Conservation (phyloP, 2,329 filamentous ascomycete genomes). For the Zymoseptoria ardabiliae region DNA sequence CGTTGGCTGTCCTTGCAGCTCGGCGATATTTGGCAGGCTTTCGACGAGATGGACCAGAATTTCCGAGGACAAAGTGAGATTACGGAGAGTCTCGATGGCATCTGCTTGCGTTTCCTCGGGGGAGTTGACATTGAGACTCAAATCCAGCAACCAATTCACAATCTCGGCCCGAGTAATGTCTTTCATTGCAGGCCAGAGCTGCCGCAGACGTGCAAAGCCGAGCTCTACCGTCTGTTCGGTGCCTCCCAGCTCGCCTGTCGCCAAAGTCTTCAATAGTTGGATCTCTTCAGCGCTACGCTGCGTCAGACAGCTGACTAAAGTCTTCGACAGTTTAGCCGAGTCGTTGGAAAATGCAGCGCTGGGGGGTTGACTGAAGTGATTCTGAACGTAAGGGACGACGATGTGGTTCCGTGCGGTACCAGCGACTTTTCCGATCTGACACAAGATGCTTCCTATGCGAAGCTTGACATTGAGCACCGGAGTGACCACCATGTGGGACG, state of each 20-base stretch:
- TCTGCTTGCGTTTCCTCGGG: slow-evolving; percentile 41
- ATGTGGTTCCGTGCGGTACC: slow-evolving; percentile 65
- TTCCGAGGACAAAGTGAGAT: slow-evolving; percentile 64
- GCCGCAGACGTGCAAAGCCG: slow-evolving; percentile 61
- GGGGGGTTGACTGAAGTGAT: slow-evolving; percentile 56
- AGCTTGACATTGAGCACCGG: slow-evolving; percentile 64
- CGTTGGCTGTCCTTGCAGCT: slow-evolving; percentile 62
- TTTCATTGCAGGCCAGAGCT: slow-evolving; percentile 68
- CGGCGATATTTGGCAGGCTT: slow-evolving; percentile 64
- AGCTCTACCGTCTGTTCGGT: slow-evolving; percentile 51
- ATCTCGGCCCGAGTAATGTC: slow-evolving; percentile 52
- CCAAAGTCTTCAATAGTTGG: slow-evolving; percentile 45
- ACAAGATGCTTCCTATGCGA: slow-evolving; percentile 63
- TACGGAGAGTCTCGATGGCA: slow-evolving; percentile 65
- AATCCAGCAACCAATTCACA: slow-evolving; percentile 56
- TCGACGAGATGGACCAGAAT: slow-evolving; percentile 67
- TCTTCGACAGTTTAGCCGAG: slow-evolving; percentile 42
- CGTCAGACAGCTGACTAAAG: slow-evolving; percentile 47
- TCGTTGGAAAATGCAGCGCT: slow-evolving; percentile 44
- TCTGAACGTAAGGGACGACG: slow-evolving; percentile 65
- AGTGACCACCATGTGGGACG: slow-evolving; percentile 62
- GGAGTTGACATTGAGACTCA: slow-evolving; percentile 35
- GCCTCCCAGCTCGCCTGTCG: slow-evolving; percentile 36
- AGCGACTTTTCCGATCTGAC: slow-evolving; percentile 63
- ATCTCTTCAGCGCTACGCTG: slow-evolving; percentile 53